phyloP scores from a whole-genome alignment of 2,329 filamentous ascomycete species.

The Beauveria asiatica region DNA sequence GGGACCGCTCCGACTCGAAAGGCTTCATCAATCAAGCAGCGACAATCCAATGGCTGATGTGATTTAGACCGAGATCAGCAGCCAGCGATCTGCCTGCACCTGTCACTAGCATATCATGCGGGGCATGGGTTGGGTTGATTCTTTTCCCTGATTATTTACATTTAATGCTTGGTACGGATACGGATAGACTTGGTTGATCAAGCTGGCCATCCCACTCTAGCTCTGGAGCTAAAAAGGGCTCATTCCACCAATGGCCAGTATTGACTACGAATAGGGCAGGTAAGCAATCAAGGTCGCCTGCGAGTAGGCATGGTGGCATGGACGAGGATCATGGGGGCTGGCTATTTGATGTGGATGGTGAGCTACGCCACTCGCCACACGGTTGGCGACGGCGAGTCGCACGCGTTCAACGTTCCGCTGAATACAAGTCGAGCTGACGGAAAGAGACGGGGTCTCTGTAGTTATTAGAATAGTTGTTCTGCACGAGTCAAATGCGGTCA shows the following conservation, averaged over 20 bases:
- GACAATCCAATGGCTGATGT: background rate
- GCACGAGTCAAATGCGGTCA: too few species aligned
- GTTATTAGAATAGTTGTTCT: background rate
- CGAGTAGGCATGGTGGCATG: too few species aligned
- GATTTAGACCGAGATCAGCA: slow-evolving; percentile 3
- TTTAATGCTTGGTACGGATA: slow-evolving; percentile 4
- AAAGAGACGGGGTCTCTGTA: background rate
- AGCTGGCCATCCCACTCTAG: background rate
- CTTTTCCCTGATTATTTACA: background rate
- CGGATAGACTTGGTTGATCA: too few species aligned
- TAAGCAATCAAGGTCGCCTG: too few species aligned
- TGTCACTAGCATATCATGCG: slow-evolving; percentile 1
- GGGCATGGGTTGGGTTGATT: background rate
- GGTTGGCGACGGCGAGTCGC: background rate
- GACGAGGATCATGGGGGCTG: background rate
- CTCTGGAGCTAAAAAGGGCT: background rate
- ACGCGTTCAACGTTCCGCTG: background rate
- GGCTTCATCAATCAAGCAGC: background rate
- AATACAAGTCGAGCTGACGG: too few species aligned
- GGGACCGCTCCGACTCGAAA: background rate
- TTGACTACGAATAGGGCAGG: background rate
- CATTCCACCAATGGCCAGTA: background rate
- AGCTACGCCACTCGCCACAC: background rate
- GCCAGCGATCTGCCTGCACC: slow-evolving; percentile 3
- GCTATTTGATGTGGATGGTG: background rate